These are phyloP conservation scores for Trebouxia sp. DNA, from an alignment of 139 green algal genomes.

Conservation along the genomic window DNA sequence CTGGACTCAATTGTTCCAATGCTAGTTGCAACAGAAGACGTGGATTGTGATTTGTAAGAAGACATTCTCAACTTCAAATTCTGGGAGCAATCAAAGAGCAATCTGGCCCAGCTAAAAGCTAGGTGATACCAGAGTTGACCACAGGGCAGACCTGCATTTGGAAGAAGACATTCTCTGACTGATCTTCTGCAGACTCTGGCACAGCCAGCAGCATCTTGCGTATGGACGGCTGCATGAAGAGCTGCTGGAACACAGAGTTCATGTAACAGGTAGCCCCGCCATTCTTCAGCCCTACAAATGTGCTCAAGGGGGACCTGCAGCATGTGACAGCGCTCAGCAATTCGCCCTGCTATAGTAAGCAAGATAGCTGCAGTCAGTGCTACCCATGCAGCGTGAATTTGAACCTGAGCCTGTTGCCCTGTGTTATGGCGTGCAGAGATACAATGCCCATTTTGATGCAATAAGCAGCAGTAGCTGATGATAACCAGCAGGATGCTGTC, in stretches of 20 bases:
- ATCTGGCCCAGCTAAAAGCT: neutral
- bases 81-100: neutral
- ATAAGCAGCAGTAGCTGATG: neutral
- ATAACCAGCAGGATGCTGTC: neutral
- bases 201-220: slow-evolving; percentile 68
- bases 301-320: neutral
- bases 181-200: slow-evolving; percentile 29
- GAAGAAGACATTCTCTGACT: slow-evolving; percentile 66
- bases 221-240: slow-evolving; percentile 93
- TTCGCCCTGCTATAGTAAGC: too few species aligned
- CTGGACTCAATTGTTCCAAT: too few species aligned
- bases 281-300: slow-evolving; percentile 68
- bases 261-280: slow-evolving; percentile 95
- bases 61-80: too few species aligned
- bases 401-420: too few species aligned
- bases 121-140: neutral
- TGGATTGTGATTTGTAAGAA: too few species aligned
- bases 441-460: neutral
- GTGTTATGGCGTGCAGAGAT: too few species aligned
- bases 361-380: neutral
- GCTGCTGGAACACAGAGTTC: slow-evolving; percentile 92
- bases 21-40: too few species aligned
- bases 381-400: too few species aligned
- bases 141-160: slow-evolving; percentile 48
- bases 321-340: too few species aligned